These are phyloP conservation scores for Aspergillus bridgeri DNA, from an alignment of 495 filamentous ascomycete genomes.

Conservation along the genomic window DNA sequence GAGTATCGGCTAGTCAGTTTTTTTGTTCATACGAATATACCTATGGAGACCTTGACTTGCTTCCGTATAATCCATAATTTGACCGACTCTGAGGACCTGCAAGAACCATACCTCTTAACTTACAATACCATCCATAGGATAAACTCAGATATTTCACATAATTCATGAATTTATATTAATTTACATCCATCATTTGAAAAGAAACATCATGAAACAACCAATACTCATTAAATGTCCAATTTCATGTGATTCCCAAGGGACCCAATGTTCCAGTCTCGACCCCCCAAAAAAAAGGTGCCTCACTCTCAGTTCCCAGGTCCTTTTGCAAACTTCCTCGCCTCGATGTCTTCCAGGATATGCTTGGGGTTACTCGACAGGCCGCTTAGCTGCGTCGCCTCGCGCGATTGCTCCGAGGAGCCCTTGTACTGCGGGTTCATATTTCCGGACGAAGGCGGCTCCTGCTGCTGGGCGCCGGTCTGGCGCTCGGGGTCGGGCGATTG, in stretches of 20 bases:
- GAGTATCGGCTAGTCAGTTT: neutral
- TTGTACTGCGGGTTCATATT: slow-evolving; percentile 43
- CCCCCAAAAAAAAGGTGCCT: too few species aligned
- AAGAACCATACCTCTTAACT: too few species aligned
- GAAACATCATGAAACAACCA: neutral
- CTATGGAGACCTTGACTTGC: too few species aligned
- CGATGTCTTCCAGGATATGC: slow-evolving; percentile 64
- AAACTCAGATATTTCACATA: too few species aligned
- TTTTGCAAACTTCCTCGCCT: slow-evolving; percentile 62
- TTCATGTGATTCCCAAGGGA: too few species aligned
- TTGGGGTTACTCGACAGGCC: slow-evolving; percentile 61
- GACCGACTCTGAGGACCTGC: too few species aligned
- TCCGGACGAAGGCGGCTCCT: slow-evolving; percentile 53
- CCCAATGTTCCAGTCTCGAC: too few species aligned
- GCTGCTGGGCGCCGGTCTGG: slow-evolving; percentile 62
- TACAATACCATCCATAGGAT: neutral
- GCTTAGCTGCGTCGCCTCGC: slow-evolving; percentile 18
- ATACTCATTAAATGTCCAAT: neutral
- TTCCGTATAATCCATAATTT: too few species aligned
- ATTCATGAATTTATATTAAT: too few species aligned
- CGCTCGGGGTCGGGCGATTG: slow-evolving; percentile 77
- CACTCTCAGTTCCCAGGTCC: slow-evolving; percentile 17
- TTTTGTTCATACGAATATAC: slow-evolving; percentile 2
- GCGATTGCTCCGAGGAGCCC: slow-evolving; percentile 34
- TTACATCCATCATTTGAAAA: neutral